Conservation (phyloP, 371 early-diverging fungal genomes). For the Mortierella sp. region DNA sequence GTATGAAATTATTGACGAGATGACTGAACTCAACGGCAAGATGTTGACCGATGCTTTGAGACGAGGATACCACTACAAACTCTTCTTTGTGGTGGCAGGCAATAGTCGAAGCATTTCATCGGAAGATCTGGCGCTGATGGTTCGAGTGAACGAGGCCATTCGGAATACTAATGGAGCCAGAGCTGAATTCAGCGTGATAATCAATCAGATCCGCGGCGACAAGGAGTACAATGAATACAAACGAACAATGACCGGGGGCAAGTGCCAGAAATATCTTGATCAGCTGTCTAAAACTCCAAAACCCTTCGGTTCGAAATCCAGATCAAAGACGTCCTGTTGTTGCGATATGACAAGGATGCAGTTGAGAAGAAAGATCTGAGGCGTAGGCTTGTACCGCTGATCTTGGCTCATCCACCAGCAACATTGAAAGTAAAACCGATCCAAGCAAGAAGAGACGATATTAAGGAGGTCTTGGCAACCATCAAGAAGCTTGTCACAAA, state of each 20-base stretch:
- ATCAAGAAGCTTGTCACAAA: too few species aligned
- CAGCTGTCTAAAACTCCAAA: neutral
- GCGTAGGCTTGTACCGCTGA: neutral
- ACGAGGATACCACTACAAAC: constrained; percentile 11
- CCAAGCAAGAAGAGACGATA: too few species aligned
- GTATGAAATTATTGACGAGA: constrained; percentile 3
- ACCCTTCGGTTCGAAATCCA: neutral
- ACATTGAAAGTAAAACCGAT: too few species aligned
- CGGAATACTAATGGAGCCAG: neutral
- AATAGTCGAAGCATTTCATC: neutral
- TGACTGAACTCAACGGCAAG: constrained; percentile 3
- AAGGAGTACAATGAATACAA: neutral
- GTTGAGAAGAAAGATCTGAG: too few species aligned
- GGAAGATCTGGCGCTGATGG: constrained; percentile 15
- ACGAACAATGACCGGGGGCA: too few species aligned
- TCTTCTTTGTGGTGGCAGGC: constrained; percentile 22
- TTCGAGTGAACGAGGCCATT: constrained; percentile 13
- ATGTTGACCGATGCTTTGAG: constrained; percentile 6
- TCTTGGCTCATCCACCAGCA: neutral
- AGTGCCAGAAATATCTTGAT: neutral
- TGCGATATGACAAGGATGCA: too few species aligned
- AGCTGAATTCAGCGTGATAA: constrained; percentile 1
- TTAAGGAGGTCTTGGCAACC: too few species aligned
- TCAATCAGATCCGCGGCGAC: constrained; percentile 11
- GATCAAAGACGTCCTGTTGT: too few species aligned